phyloP scores from a whole-genome alignment of 1,284 basidiomycete species.

The Rhodotorula sp. region DNA sequence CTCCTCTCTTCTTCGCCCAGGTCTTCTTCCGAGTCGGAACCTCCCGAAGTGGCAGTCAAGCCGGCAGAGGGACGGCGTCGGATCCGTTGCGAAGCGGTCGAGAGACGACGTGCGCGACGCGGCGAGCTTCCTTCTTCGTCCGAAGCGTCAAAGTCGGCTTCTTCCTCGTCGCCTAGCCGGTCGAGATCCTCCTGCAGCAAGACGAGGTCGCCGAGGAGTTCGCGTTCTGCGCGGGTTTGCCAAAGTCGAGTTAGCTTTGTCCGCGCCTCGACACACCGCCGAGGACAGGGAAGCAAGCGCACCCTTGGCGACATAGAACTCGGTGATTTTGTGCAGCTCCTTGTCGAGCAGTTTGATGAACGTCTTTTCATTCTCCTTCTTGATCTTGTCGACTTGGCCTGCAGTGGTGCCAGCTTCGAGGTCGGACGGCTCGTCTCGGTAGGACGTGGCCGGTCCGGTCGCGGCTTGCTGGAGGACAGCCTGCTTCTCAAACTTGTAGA shows the following conservation, averaged over 20 bases:
- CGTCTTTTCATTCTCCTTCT: conserved; percentile 49
- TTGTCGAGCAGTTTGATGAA: conserved; percentile 76
- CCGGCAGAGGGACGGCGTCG: conserved; percentile 50
- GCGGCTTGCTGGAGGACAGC: conserved; percentile 45
- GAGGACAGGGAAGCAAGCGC: background rate
- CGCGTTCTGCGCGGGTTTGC: conserved; percentile 54
- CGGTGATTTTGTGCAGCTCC: conserved; percentile 76
- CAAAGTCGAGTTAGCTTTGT: background rate
- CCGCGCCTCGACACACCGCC: background rate
- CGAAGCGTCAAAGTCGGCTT: conserved; percentile 1
- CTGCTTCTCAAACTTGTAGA: conserved; percentile 71
- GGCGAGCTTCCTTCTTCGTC: conserved; percentile 13
- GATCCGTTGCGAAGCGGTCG: background rate
- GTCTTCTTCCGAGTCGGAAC: conserved; percentile 56
- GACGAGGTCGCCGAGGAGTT: conserved; percentile 64
- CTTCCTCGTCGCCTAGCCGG: conserved; percentile 35
- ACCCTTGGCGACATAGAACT: conserved; percentile 72
- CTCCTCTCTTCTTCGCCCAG: conserved; percentile 52
- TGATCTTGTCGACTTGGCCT: conserved; percentile 16
- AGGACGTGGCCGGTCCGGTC: conserved; percentile 56
- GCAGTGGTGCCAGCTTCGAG: background rate
- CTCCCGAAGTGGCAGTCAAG: conserved; percentile 52
- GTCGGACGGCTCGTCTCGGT: conserved; percentile 48
- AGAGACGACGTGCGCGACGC: background rate
- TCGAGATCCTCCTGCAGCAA: conserved; percentile 66